These are phyloP conservation scores for Psophocarpus tetragonolobus DNA, from an alignment of 306 rosid species.

Conservation along the genomic window DNA sequence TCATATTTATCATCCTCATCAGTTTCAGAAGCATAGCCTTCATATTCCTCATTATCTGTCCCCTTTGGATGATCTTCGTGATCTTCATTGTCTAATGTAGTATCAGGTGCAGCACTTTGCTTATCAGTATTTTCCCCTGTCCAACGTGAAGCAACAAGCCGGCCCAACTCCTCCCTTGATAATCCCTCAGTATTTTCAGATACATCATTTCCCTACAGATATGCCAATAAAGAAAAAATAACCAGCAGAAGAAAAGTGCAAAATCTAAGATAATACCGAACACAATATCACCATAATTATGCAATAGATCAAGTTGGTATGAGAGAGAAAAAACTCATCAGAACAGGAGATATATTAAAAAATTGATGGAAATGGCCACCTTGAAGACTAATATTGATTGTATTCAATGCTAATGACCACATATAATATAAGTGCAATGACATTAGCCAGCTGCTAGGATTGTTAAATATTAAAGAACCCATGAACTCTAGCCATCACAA, in stretches of 20 bases:
- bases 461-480: not conserved
- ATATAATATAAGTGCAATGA: not conserved
- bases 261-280: constrained; percentile 2
- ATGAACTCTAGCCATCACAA: not conserved
- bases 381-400: constrained; percentile 23
- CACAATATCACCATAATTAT: constrained; percentile 19
- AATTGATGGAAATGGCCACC: not conserved
- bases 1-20: constrained; percentile 98
- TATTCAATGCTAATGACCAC: not conserved
- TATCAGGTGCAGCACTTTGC: constrained; percentile 50
- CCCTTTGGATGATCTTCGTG: constrained; percentile 46
- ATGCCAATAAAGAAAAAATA: constrained; percentile 28
- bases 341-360: constrained; percentile 4
- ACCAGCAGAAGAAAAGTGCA: constrained; percentile 27
- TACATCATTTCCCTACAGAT: constrained; percentile 54
- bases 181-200: constrained; percentile 72
- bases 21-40: constrained; percentile 79
- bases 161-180: constrained; percentile 94
- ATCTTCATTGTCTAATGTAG: constrained; percentile 46
- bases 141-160: constrained; percentile 99
- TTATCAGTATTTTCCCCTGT: constrained; percentile 70
- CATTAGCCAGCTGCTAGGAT: not conserved
- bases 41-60: constrained; percentile 55
- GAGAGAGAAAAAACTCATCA: constrained; percentile 13
- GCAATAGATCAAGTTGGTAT: constrained; percentile 2